A percentile compares a stretch with the other conserved stretches of the same genome.
Conservation (phyloP, 371 early-diverging fungal genomes). For the Rhizomucor pusillus region DNA sequence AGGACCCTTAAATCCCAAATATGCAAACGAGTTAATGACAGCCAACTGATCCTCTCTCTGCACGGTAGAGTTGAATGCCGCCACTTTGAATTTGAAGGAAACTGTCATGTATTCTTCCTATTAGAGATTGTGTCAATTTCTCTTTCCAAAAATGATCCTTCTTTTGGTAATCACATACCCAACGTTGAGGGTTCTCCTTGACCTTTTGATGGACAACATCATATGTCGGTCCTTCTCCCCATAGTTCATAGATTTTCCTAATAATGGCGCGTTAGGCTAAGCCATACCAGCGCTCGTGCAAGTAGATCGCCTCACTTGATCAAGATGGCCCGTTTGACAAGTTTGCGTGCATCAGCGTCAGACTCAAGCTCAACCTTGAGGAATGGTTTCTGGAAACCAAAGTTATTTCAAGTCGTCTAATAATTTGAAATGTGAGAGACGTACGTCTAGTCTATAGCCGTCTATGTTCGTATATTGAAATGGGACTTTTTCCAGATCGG, state of each 20-base stretch:
- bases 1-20: slow-evolving; percentile 71
- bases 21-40: slow-evolving; percentile 78
- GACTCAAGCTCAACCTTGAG: slow-evolving; percentile 71
- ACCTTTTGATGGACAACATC: slow-evolving; percentile 62
- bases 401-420: neutral
- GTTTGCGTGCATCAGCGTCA: slow-evolving; percentile 66
- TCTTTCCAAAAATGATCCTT: neutral
- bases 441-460: slow-evolving; percentile 56
- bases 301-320: slow-evolving; percentile 56
- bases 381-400: slow-evolving; percentile 66
- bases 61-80: slow-evolving; percentile 73
- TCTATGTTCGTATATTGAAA: slow-evolving; percentile 56
- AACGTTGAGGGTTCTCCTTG: slow-evolving; percentile 55
- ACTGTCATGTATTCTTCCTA: slow-evolving; percentile 55
- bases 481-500: slow-evolving; percentile 66
- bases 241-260: slow-evolving; percentile 77
- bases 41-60: slow-evolving; percentile 66
- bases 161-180: slow-evolving; percentile 29
- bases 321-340: slow-evolving; percentile 85
- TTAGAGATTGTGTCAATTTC: neutral
- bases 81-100: slow-evolving; percentile 84
- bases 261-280: neutral
- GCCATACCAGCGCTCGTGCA: neutral
- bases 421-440: neutral
- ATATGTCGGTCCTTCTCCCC: slow-evolving; percentile 69